Conservation (phyloP, 805 yeast species). For the Candida orba region DNA sequence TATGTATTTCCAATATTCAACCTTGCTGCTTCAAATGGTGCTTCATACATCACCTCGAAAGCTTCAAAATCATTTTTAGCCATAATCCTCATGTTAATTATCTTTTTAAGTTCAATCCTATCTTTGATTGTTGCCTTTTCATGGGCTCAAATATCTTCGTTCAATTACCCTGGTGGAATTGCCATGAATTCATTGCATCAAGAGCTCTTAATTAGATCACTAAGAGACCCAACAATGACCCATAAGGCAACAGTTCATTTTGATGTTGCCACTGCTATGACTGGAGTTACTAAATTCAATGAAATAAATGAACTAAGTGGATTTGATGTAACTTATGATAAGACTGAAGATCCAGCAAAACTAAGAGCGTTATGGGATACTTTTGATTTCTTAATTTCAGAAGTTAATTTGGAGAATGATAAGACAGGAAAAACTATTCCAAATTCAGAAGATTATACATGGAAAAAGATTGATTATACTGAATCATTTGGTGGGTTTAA, state of each 20-base stretch:
- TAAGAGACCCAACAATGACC: conserved; percentile 1
- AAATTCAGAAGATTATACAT: conserved; percentile 26
- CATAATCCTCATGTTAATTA: conserved; percentile 8
- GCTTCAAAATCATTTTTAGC: conserved; percentile 11
- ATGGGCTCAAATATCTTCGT: conserved; percentile 56
- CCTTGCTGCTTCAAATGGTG: conserved; percentile 56
- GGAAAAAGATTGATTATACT: conserved; percentile 37
- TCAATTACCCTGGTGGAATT: conserved; percentile 86
- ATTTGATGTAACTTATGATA: conserved; percentile 51
- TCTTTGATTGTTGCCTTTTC: conserved; percentile 37
- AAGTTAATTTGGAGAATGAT: conserved; percentile 12
- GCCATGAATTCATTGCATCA: conserved; percentile 54
- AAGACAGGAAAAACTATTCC: conserved; percentile 15
- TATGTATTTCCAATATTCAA: conserved; percentile 69
- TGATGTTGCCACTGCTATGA: conserved; percentile 79
- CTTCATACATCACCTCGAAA: conserved; percentile 28
- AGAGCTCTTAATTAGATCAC: conserved; percentile 22
- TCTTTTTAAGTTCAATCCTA: conserved; percentile 24
- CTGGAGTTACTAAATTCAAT: conserved; percentile 75
- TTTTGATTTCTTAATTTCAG: conserved; percentile 47
- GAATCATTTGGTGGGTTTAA: conserved; percentile 37
- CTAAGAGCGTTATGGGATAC: conserved; percentile 37
- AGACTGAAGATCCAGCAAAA: conserved; percentile 48
- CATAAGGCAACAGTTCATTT: conserved; percentile 47
- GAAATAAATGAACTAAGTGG: conserved; percentile 36